Evolutionary conservation across 306 rosid genomes (phyloP), one percentile per base, ranked within the genome.

Genomic region (Lathyrus sativus): DNA sequence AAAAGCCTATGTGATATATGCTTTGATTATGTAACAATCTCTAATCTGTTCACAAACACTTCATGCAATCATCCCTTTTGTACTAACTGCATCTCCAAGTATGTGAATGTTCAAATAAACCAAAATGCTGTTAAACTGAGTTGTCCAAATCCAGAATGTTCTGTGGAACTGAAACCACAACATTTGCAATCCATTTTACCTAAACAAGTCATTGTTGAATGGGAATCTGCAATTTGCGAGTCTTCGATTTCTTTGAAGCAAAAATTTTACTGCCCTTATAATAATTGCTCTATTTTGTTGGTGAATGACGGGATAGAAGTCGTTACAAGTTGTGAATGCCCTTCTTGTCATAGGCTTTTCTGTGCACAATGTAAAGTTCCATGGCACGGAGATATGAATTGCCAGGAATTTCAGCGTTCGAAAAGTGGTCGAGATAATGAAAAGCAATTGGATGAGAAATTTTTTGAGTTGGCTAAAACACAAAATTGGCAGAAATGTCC

Each of bases 341-440:
- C 73, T 11, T 66, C 31, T 2, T 74, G 78, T 37, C 78, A 57
- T 3, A 74, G 68, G 18, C 14, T 57, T 1, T 66, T 74, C 8
- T 74, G 78, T 15, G 73, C 61, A 2, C 61, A 74, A 26, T 74
- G 78, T 33, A 56, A 37, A 28, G 73, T 66, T 66, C 78, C 73
- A 1, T 74, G 78, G 73, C 78, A 74, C 9, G 67, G 4, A 0
- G n/a, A 15, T 1, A 29, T 5, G 72, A 74, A 0, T 43, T 74
- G 73, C 26, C 0, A 14, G 4, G 11, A 65, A 28, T 65, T 43
- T 41, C 42, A 24, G 7, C 6, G 8, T 11, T 51, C 31, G 31
- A 51, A 19, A 51, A 33, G 2, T 1, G 44, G 24, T 33, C 1
- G 0, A 11, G 29, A 17, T 26, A 26, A 26, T 4, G 77, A 17